Percentiles rank a stretch among this genome's conserved stretches.
Conservation (phyloP, 2,329 filamentous ascomycete genomes). For the Trematosphaeria pertusa region DNA sequence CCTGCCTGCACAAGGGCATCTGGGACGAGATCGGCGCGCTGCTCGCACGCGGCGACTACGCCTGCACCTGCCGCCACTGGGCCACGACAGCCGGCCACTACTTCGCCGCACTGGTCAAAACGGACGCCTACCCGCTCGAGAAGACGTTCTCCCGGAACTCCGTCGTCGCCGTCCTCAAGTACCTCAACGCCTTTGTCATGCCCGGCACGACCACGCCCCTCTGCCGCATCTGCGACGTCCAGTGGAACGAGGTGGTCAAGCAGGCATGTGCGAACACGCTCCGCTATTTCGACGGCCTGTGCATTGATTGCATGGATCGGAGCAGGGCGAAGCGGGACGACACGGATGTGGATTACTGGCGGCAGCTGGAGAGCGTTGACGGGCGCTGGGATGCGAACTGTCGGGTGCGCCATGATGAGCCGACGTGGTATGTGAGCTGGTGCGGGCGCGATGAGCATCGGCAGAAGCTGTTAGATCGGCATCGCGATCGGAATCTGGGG, state of each 20-base stretch:
- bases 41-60: slow-evolving; percentile 5
- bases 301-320: slow-evolving; percentile 39
- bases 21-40: slow-evolving; percentile 17
- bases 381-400: slow-evolving; percentile 28
- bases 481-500: slow-evolving; percentile 7
- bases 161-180: slow-evolving; percentile 13
- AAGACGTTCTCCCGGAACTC: slow-evolving; percentile 14
- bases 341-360: slow-evolving; percentile 31
- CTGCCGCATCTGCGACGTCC: background rate
- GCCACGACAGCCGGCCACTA: slow-evolving; percentile 18
- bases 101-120: slow-evolving; percentile 17
- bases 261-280: background rate
- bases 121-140: slow-evolving; percentile 23
- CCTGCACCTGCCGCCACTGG: slow-evolving; percentile 17
- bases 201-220: background rate
- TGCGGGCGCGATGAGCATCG: slow-evolving; percentile 23
- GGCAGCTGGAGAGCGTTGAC: slow-evolving; percentile 10
- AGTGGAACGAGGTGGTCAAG: slow-evolving; percentile 6
- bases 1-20: slow-evolving; percentile 16
- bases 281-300: slow-evolving; percentile 38
- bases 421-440: slow-evolving; percentile 41
- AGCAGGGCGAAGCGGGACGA: slow-evolving; percentile 15
- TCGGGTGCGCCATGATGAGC: slow-evolving; percentile 32
- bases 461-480: slow-evolving; percentile 20
- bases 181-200: slow-evolving; percentile 16